Conservation (phyloP, 495 filamentous ascomycete genomes). For the Cryomyces antarcticus region DNA sequence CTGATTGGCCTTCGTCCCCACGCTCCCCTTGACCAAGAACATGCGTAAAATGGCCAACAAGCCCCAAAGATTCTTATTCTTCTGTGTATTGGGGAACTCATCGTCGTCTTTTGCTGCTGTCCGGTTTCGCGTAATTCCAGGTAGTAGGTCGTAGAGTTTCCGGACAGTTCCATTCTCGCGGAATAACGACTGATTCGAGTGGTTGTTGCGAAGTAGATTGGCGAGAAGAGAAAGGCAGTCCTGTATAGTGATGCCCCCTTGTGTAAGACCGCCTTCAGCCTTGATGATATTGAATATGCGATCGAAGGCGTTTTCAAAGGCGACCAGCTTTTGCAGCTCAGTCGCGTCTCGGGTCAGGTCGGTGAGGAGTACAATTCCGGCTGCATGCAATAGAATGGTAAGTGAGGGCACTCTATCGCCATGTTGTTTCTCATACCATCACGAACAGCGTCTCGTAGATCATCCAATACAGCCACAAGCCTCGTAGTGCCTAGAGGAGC, state of each 20-base stretch:
- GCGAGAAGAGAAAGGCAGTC: conserved; percentile 87
- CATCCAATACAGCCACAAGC: conserved; percentile 65
- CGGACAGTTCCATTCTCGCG: conserved; percentile 73
- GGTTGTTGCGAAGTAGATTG: conserved; percentile 74
- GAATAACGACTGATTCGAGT: conserved; percentile 86
- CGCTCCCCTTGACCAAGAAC: conserved; percentile 61
- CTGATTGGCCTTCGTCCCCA: conserved; percentile 69
- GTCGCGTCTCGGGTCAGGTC: conserved; percentile 48
- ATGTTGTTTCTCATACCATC: conserved; percentile 37
- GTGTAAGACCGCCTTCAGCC: conserved; percentile 57
- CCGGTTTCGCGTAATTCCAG: conserved; percentile 3
- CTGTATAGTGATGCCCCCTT: conserved; percentile 79
- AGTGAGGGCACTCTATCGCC: neutral
- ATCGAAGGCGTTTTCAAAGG: conserved; percentile 86
- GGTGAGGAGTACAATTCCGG: conserved; percentile 46
- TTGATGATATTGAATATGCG: conserved; percentile 64
- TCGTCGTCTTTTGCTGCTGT: conserved; percentile 27
- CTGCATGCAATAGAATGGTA: conserved; percentile 22
- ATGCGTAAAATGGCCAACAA: conserved; percentile 66
- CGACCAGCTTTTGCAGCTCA: conserved; percentile 83
- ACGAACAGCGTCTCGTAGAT: conserved; percentile 70
- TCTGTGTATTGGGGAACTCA: conserved; percentile 54
- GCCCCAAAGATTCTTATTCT: conserved; percentile 84
- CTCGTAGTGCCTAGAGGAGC: conserved; percentile 76
- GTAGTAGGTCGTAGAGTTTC: conserved; percentile 48